phyloP scores from a whole-genome alignment of 768 basidiomycete genomes.

The Boletellus emodensis region DNA sequence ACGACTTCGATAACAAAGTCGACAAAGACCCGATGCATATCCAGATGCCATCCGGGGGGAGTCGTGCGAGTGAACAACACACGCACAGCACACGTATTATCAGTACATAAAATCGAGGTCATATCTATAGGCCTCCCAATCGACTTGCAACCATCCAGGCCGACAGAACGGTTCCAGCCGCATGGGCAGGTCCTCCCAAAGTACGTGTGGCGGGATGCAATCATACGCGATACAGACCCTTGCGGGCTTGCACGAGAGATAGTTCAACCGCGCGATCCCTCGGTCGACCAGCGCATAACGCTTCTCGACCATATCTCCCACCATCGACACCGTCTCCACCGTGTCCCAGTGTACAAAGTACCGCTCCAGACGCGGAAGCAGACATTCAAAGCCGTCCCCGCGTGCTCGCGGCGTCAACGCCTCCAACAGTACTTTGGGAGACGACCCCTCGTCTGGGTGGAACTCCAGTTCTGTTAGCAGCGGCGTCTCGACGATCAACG shows the following conservation, averaged over 20 bases:
- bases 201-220: constrained; percentile 10
- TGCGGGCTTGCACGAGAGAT: constrained; percentile 24
- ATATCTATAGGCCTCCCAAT: constrained; percentile 20
- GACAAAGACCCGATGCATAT: too few relatives aligned
- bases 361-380: constrained; percentile 18
- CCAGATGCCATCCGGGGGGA: too few relatives aligned
- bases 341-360: constrained; percentile 24
- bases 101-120: constrained; percentile 20
- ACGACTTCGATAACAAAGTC: too few relatives aligned
- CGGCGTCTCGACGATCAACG: constrained; percentile 16
- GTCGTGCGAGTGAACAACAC: too few relatives aligned
- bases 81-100: neutral
- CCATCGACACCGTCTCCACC: constrained; percentile 21
- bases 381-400: constrained; percentile 9
- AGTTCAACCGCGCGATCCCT: constrained; percentile 10
- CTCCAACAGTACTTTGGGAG: constrained; percentile 15
- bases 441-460: constrained; percentile 21
- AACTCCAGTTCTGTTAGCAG: constrained; percentile 20
- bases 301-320: constrained; percentile 24
- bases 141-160: constrained; percentile 18
- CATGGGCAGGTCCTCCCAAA: constrained; percentile 16
- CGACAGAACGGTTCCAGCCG: constrained; percentile 19
- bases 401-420: constrained; percentile 19
- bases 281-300: constrained; percentile 14
- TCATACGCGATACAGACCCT: constrained; percentile 10